Percentiles rank a stretch among this genome's conserved stretches.
Evolutionary conservation across 176 grass and related monocot genomes (phyloP).

Genomic region (Paspalum notatum): DNA sequence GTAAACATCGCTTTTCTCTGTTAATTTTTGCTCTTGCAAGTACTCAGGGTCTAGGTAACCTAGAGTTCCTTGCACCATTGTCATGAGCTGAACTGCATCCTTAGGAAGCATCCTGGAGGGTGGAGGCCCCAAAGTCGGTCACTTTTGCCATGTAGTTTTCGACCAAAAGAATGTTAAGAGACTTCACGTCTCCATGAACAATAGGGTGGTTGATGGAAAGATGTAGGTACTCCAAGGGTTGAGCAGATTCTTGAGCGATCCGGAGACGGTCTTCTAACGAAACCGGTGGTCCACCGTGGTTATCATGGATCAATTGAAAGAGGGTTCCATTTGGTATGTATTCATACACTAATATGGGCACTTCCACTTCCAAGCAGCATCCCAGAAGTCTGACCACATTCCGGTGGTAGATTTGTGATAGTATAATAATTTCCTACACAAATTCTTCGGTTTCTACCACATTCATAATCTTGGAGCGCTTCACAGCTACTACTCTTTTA

Average conservation of each 20-base stretch:
- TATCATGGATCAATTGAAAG: too few species aligned
- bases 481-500: too few species aligned
- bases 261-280: not conserved
- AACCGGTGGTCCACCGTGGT: not conserved
- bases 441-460: too few species aligned
- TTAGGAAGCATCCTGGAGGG: constrained; percentile 18
- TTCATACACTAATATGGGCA: too few species aligned
- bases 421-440: too few species aligned
- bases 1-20: constrained; percentile 12
- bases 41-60: constrained; percentile 37
- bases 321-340: too few species aligned
- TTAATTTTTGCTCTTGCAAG: constrained; percentile 17
- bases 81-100: constrained; percentile 17
- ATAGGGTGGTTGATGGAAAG: constrained; percentile 18
- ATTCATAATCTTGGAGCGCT: too few species aligned
- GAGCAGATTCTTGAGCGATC: constrained; percentile 3
- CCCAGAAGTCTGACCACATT: too few species aligned
- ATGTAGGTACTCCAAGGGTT: constrained; percentile 14
- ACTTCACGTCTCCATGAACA: constrained; percentile 22
- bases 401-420: too few species aligned
- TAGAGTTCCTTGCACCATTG: not conserved
- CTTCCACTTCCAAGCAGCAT: too few species aligned
- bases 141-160: not conserved
- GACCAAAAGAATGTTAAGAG: not conserved
- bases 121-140: not conserved